Percentiles rank a stretch among this genome's conserved stretches.
These are phyloP conservation scores for Magnaporthiopsis rhizophila DNA, from an alignment of 2,329 filamentous ascomycete species.

Conservation along the genomic window DNA sequence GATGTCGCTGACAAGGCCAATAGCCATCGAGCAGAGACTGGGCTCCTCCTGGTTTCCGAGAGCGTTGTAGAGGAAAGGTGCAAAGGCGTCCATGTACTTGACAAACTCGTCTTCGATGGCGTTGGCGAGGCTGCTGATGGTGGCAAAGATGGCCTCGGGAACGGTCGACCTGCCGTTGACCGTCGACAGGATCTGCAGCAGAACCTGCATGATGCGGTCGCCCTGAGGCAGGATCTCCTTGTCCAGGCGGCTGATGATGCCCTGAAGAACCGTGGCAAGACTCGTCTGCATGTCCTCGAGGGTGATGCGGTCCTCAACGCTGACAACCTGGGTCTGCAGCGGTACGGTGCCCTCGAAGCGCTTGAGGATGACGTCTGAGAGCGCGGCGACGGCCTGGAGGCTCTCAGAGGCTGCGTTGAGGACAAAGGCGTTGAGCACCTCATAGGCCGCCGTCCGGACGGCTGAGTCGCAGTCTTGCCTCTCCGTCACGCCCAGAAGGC, in stretches of 20 bases:
- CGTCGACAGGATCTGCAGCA: slow-evolving; percentile 71
- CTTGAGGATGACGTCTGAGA: slow-evolving; percentile 84
- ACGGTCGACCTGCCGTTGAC: slow-evolving; percentile 84
- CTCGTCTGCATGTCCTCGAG: slow-evolving; percentile 98
- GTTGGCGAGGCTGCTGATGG: slow-evolving; percentile 84
- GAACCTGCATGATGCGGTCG: slow-evolving; percentile 86
- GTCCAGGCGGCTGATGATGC: slow-evolving; percentile 86
- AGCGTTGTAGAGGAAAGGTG: slow-evolving; percentile 86
- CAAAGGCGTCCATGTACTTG: slow-evolving; percentile 96
- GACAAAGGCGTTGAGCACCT: slow-evolving; percentile 92
- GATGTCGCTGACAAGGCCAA: slow-evolving; percentile 94
- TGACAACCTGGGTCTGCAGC: slow-evolving; percentile 88
- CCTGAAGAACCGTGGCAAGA: slow-evolving; percentile 81
- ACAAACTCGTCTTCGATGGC: slow-evolving; percentile 87
- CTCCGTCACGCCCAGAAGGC: slow-evolving; percentile 78
- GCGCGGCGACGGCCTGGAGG: slow-evolving; percentile 66
- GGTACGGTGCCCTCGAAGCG: slow-evolving; percentile 84
- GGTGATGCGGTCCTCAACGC: slow-evolving; percentile 91
- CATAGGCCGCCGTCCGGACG: slow-evolving; percentile 90
- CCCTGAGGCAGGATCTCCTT: slow-evolving; percentile 84
- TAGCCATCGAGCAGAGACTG: slow-evolving; percentile 90
- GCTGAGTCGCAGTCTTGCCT: slow-evolving; percentile 76
- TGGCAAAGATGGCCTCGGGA: slow-evolving; percentile 86
- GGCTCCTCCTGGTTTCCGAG: slow-evolving; percentile 94
- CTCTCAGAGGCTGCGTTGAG: slow-evolving; percentile 85